Evolutionary conservation across 1,139 yeast genomes (phyloP), one percentile per base, ranked within the genome.

Genomic region (Sugiyamaella pinicola): DNA sequence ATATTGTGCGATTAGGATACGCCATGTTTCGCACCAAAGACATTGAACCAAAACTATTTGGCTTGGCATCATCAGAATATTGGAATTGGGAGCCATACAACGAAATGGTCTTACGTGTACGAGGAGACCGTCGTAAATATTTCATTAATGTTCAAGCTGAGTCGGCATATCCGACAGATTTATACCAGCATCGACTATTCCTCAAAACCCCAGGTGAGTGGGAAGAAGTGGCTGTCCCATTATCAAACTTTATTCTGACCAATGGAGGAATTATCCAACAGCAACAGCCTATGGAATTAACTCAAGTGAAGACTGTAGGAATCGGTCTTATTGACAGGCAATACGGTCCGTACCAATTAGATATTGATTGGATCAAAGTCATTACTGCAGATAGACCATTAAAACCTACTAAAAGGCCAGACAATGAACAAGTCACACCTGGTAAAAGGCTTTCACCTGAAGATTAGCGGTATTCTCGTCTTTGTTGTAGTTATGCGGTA

Each of bases 231-330:
- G 81, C 84, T 35, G 83, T 87, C 37, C 90, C 95, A 47, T 74
- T 88, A 53, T 78, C 82, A 59, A 91, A 85, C 64, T 87, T 88
- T 69, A 91, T 87, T 53, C 76, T 87, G 71, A 88, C 96, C 29
- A 87, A 86, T 65, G 83, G 88, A 79, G 96, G 96, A 8, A 81
- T 80, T 28, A 83, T 88, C 54, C 93, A 85, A 71, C 87, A 84
- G 58, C 83, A 80, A 62, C 74, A 77, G 53, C 83, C 83, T 19
- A 69, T 88, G 66, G 85, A 87, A 65, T 80, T 80, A 61, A 75
- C 80, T 29, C 81, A 81, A 60, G 80, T 88, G 51, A 83, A 84
- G 62, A 84, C 95, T 3, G 74, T 88, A 18, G 96, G 96, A 2
- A 73, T 88, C 49, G 95, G 96, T 9, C 78, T 88, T 49, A 78